Evolutionary conservation across 1,284 basidiomycete species (phyloP), one percentile per base, ranked within the genome.

Genomic region (Irpex rosettiformis): DNA sequence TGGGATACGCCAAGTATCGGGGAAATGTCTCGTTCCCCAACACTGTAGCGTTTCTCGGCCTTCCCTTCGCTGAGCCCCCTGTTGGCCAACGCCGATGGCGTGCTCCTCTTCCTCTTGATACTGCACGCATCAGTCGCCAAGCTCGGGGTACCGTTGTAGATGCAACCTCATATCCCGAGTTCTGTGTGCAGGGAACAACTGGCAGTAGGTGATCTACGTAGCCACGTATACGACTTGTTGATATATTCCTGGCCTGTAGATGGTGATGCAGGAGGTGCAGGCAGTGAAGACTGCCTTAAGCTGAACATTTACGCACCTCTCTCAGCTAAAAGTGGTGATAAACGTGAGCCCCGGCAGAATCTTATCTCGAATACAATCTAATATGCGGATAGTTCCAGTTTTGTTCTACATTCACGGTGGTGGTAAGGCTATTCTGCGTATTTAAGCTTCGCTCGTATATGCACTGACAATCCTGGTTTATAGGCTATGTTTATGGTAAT

Each of bases 361-460:
- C 48, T 51, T 16, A 21, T 24, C 48, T 8, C 13, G 42, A 11
- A 43, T 11, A n/a, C 18, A 56, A 25, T 53, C 30, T 8, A 28
- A 7, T 29, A 40, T 37, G 45, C 27, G 24, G 10, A 10, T 24
- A 82, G 81, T 85, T 16, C 86, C 85, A 0, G 86, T 88, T 2
- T 70, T 90, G 27, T 79, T 85, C 3, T 89, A 86, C 65, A 84
- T 86, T 33, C 85, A 89, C 62, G 86, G 86, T 11, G 85, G 87
- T 68, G 81, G 81, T 79, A 54, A 55, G 65, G 58, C 21, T 45
- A 3, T 29, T 56, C 52, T 43, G 22, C 4, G 3, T 37, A 42
- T 22, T 25, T 54, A 22, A 16, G 29, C 33, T 28, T 10, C 5
- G 11, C 30, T 37, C 18, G 52, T 55, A 58, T 52, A 58, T 58